A percentile compares a stretch with the other conserved stretches of the same genome.
phyloP scores from a whole-genome alignment of 768 basidiomycete species.

The Melanogaster broomeanus region DNA sequence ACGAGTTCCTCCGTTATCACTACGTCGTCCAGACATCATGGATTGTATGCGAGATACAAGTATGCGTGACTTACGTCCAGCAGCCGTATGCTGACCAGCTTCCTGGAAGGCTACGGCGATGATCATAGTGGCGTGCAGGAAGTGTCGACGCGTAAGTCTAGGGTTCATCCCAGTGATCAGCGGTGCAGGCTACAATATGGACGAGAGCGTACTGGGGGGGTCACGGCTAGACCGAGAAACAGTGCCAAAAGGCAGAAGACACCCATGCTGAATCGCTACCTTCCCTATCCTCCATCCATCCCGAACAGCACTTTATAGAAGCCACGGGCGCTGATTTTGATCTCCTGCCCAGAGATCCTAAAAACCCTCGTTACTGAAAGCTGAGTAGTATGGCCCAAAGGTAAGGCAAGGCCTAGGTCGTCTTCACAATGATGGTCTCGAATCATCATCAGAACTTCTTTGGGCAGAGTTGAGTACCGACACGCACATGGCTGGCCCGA shows the following conservation, averaged over 20 bases:
- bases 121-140: not conserved
- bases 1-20: constrained; percentile 59
- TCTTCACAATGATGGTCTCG: not conserved
- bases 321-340: constrained; percentile 33
- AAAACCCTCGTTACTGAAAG: constrained; percentile 26
- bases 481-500: not conserved
- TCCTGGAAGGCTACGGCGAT: constrained; percentile 42
- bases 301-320: constrained; percentile 12
- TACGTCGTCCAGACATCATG: constrained; percentile 23
- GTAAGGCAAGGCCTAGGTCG: constrained; percentile 22
- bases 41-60: constrained; percentile 11
- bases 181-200: not conserved
- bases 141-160: constrained; percentile 12
- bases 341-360: constrained; percentile 57
- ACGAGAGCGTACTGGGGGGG: constrained; percentile 7
- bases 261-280: constrained; percentile 8
- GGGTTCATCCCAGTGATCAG: constrained; percentile 5
- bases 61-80: constrained; percentile 47
- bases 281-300: not conserved
- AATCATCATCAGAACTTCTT: not conserved
- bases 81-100: constrained; percentile 64
- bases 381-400: constrained; percentile 39
- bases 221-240: not conserved
- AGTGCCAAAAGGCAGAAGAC: constrained; percentile 2
- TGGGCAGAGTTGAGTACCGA: not conserved